Evolutionary conservation across 768 basidiomycete genomes (phyloP).

Genomic region (Hydnomerulius pinastri): DNA sequence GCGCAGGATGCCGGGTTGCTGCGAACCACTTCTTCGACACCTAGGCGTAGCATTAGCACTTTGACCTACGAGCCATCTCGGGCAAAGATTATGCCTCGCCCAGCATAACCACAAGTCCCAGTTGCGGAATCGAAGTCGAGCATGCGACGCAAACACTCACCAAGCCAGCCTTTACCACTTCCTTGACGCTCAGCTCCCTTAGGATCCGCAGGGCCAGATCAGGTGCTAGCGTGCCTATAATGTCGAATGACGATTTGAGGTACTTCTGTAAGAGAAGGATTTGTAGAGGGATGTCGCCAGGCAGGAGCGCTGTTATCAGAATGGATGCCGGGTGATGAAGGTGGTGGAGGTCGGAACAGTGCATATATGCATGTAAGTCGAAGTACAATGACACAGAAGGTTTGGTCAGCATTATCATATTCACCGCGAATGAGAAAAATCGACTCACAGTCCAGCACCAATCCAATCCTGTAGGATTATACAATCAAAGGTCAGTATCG

Average conservation of each 20-base stretch:
- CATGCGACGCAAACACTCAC: constrained; percentile 21
- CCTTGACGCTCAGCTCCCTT: constrained; percentile 54
- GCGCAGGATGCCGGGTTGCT: constrained; percentile 54
- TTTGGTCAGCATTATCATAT: constrained; percentile 4
- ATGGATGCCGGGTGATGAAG: too few species aligned
- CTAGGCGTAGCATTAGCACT: constrained; percentile 15
- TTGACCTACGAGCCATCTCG: not conserved
- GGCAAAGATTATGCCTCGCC: not conserved
- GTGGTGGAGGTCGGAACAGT: too few species aligned
- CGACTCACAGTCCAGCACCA: constrained; percentile 29
- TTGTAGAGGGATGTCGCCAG: constrained; percentile 83
- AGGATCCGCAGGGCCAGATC: constrained; percentile 67
- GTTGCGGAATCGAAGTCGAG: not conserved
- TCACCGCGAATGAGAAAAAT: constrained; percentile 1
- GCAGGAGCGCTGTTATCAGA: constrained; percentile 82
- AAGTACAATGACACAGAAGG: not conserved
- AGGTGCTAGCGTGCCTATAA: constrained; percentile 71
- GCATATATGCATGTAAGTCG: not conserved
- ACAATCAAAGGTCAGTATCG: constrained; percentile 4
- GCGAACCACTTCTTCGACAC: constrained; percentile 47
- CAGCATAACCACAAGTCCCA: too few species aligned
- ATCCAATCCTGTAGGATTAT: constrained; percentile 21
- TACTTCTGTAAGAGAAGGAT: constrained; percentile 87
- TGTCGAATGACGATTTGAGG: constrained; percentile 77
- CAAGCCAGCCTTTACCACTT: constrained; percentile 54